Percentiles rank a stretch among this genome's conserved stretches.
Conservation (phyloP, 2,329 filamentous ascomycete species). For the Orbilia javanica region DNA sequence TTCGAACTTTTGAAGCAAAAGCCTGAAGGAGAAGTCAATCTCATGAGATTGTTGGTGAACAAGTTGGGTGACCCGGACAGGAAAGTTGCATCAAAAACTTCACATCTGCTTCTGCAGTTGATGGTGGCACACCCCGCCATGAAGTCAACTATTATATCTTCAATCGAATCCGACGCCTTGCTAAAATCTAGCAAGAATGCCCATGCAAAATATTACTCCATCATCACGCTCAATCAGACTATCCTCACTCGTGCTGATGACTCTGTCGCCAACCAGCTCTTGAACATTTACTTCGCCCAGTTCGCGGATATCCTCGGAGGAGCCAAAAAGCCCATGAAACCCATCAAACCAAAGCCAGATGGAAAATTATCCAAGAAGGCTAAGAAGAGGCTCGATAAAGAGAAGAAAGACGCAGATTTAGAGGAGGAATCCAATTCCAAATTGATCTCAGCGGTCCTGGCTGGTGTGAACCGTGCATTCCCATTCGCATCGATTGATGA, state of each 20-base stretch:
- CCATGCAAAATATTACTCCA: slow-evolving; percentile 92
- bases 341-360: slow-evolving; percentile 63
- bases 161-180: slow-evolving; percentile 87
- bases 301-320: slow-evolving; percentile 73
- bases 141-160: slow-evolving; percentile 87
- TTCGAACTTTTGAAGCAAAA: slow-evolving; percentile 93
- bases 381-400: slow-evolving; percentile 62
- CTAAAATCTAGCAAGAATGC: slow-evolving; percentile 87
- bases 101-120: slow-evolving; percentile 91
- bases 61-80: slow-evolving; percentile 95
- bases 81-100: slow-evolving; percentile 93
- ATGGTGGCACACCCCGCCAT: slow-evolving; percentile 90
- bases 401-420: slow-evolving; percentile 61
- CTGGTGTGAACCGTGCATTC: slow-evolving; percentile 94
- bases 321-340: slow-evolving; percentile 69
- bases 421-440: slow-evolving; percentile 86
- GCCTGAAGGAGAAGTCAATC: slow-evolving; percentile 95
- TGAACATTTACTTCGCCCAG: slow-evolving; percentile 91
- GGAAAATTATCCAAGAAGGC: slow-evolving; percentile 64
- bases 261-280: slow-evolving; percentile 80
- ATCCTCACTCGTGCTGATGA: slow-evolving; percentile 88
- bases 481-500: slow-evolving; percentile 89
- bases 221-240: slow-evolving; percentile 97
- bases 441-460: slow-evolving; percentile 88
- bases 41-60: slow-evolving; percentile 90